These are phyloP conservation scores for Boletus vinaceobasis DNA, from an alignment of 768 basidiomycete species.

Conservation along the genomic window DNA sequence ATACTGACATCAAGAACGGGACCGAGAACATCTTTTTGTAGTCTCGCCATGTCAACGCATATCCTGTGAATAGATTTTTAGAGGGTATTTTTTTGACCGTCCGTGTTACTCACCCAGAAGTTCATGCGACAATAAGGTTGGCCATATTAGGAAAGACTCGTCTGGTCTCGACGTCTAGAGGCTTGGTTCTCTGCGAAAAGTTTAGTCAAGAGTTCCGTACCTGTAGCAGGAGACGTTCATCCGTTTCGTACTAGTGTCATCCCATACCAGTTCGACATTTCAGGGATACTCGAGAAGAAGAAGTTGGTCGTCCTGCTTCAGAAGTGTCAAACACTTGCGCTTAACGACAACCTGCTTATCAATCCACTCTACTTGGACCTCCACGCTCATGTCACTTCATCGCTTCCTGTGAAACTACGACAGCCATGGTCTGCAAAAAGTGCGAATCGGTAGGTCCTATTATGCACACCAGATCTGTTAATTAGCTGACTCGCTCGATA, in stretches of 20 bases:
- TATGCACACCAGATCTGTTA: constrained; percentile 7
- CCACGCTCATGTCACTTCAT: constrained; percentile 3
- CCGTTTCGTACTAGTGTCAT: not conserved
- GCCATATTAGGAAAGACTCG: constrained; percentile 20
- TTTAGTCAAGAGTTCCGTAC: not conserved
- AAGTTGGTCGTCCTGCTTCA: not conserved
- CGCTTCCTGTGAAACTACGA: constrained; percentile 6
- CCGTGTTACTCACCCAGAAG: constrained; percentile 23
- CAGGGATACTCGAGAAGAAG: not conserved
- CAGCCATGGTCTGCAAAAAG: constrained; percentile 80
- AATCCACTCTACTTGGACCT: constrained; percentile 3
- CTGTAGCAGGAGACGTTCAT: not conserved
- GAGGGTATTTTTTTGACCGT: constrained; percentile 4
- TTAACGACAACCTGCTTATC: constrained; percentile 14
- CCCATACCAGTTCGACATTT: not conserved
- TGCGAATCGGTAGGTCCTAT: constrained; percentile 61
- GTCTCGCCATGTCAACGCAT: constrained; percentile 34
- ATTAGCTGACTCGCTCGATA: constrained; percentile 26
- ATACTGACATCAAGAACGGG: constrained; percentile 28
- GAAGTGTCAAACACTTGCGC: not conserved
- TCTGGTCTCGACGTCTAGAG: not conserved
- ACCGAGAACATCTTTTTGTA: constrained; percentile 31
- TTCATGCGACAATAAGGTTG: constrained; percentile 26
- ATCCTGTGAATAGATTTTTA: constrained; percentile 21
- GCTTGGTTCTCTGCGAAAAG: not conserved